phyloP scores from a whole-genome alignment of 345 rosid genomes.

The Acer saccharum region DNA sequence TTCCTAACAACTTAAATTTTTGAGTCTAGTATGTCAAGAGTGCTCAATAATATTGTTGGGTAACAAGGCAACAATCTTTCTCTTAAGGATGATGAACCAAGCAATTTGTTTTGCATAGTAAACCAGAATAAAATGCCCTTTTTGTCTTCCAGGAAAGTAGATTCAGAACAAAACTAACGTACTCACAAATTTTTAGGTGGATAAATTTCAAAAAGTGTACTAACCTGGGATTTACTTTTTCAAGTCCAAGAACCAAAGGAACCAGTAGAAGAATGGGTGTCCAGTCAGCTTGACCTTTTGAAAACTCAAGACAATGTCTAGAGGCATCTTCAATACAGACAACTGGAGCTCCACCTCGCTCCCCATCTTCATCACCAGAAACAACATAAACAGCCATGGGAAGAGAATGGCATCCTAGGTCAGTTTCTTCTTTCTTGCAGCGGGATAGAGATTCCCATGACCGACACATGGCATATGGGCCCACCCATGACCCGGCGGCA shows the following conservation, averaged over 20 bases:
- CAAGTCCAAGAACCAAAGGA: conserved; percentile 97
- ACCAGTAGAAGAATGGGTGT: conserved; percentile 82
- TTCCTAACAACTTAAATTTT: no score
- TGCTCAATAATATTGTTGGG: neutral
- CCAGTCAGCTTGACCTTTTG: conserved; percentile 67
- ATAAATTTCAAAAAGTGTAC: conserved; percentile 15
- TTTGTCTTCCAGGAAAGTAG: neutral
- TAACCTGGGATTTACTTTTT: conserved; percentile 84
- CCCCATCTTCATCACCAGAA: conserved; percentile 95
- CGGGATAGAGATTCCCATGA: conserved; percentile 78
- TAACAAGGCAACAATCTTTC: neutral
- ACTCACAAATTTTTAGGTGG: neutral
- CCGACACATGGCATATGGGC: conserved; percentile 94
- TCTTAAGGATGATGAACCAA: neutral
- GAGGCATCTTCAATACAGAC: conserved; percentile 78
- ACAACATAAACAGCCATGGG: conserved; percentile 90
- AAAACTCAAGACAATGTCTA: conserved; percentile 68
- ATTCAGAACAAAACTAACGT: neutral
- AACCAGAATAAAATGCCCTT: neutral
- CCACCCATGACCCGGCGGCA: conserved; percentile 98
- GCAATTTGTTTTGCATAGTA: neutral
- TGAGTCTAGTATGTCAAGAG: no score
- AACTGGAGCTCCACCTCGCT: conserved; percentile 96
- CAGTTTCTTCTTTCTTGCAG: conserved; percentile 46
- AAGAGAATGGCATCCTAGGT: conserved; percentile 39